Evolutionary conservation across 192 early-diverging fungal species (phyloP).

Genomic region (Umbelopsis sp.): DNA sequence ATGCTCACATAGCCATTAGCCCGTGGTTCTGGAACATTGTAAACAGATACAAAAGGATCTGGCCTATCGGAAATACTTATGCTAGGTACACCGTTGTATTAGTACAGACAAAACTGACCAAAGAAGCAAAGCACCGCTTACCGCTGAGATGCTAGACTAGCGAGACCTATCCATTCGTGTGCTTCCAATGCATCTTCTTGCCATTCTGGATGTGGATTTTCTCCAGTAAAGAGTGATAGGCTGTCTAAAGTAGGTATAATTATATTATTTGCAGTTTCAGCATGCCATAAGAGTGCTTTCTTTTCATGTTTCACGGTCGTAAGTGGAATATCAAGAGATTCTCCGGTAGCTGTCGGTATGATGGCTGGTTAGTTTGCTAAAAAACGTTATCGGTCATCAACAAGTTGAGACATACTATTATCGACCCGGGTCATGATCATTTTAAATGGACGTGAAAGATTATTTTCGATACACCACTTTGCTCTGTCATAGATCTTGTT

Average conservation of each 20-base stretch:
- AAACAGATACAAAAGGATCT: slow-evolving; percentile 32
- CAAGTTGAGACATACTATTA: slow-evolving; percentile 7
- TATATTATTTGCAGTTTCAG: background rate
- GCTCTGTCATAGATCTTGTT: slow-evolving; percentile 26
- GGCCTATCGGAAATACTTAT: slow-evolving; percentile 4
- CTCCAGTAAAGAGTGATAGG: background rate
- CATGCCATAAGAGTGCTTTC: background rate
- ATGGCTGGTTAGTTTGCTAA: too few species aligned
- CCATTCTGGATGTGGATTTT: slow-evolving; percentile 4
- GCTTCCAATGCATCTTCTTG: slow-evolving; percentile 20
- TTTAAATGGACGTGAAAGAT: slow-evolving; percentile 20
- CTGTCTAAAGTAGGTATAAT: slow-evolving; percentile 28
- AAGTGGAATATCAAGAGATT: background rate
- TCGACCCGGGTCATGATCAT: slow-evolving; percentile 25
- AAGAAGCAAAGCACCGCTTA: background rate
- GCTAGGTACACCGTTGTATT: background rate
- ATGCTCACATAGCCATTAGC: background rate
- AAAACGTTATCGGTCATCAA: too few species aligned
- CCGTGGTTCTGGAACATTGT: slow-evolving; percentile 14
- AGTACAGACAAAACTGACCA: background rate
- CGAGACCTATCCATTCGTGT: slow-evolving; percentile 35
- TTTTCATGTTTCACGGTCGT: background rate
- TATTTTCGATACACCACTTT: slow-evolving; percentile 31
- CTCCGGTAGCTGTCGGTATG: background rate
- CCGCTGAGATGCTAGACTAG: slow-evolving; percentile 23